Percentiles rank a stretch among this genome's conserved stretches.
phyloP scores from a whole-genome alignment of 1,284 basidiomycete species.

The Apiotrichum siamense region DNA sequence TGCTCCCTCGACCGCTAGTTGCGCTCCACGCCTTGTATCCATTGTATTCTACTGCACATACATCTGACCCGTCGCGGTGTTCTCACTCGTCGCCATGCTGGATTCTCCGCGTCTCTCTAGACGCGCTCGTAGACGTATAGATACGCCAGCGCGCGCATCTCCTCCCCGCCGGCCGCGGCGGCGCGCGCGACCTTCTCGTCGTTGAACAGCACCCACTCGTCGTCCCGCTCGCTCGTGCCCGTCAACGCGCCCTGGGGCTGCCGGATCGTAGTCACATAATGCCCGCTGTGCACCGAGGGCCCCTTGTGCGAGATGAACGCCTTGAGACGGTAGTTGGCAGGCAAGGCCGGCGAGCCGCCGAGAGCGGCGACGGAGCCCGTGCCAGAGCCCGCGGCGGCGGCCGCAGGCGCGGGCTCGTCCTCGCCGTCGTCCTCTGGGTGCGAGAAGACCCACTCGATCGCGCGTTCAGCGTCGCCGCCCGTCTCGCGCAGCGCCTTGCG shows the following conservation, averaged over 20 bases:
- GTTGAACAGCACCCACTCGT: conserved; percentile 82
- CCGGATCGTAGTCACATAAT: conserved; percentile 57
- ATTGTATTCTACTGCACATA: not conserved
- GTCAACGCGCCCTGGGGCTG: conserved; percentile 33
- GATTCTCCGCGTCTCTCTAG: not conserved
- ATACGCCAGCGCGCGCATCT: conserved; percentile 76
- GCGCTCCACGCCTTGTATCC: too few species aligned
- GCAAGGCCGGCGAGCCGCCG: conserved; percentile 58
- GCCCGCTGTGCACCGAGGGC: conserved; percentile 86
- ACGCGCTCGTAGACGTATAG: conserved; percentile 75
- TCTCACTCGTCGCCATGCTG: not conserved
- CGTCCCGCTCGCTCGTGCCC: conserved; percentile 40
- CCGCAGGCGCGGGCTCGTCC: conserved; percentile 29
- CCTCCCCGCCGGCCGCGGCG: conserved; percentile 53
- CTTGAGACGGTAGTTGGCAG: conserved; percentile 73
- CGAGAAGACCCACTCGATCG: conserved; percentile 95
- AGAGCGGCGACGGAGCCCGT: too few species aligned
- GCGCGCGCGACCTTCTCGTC: conserved; percentile 92
- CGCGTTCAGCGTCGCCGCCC: conserved; percentile 71
- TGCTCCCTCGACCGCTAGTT: too few species aligned
- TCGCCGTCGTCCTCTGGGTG: conserved; percentile 83
- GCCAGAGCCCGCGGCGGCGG: conserved; percentile 15
- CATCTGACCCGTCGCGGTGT: not conserved
- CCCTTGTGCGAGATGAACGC: conserved; percentile 97
- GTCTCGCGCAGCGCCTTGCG: conserved; percentile 81